Evolutionary conservation across 306 rosid genomes (phyloP).

Genomic region (Casuarina equisetifolia): DNA sequence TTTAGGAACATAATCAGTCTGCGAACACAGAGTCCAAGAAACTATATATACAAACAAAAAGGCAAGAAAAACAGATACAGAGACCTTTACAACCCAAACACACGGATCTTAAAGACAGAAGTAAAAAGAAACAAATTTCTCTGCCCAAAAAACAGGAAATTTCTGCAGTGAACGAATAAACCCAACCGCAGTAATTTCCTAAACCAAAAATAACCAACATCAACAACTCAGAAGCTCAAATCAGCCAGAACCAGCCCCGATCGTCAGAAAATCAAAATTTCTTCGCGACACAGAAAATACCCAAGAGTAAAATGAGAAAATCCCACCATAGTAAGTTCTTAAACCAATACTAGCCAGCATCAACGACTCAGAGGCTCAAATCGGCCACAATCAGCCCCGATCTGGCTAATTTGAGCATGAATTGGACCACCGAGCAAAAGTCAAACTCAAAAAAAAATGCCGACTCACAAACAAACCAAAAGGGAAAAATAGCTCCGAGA

Average conservation of each 20-base stretch:
- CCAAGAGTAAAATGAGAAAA: neutral
- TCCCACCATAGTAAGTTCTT: neutral
- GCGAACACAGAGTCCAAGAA: neutral
- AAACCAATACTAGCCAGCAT: constrained; percentile 1
- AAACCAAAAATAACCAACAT: too few species aligned
- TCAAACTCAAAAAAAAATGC: neutral
- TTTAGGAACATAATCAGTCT: neutral
- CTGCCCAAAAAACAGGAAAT: neutral
- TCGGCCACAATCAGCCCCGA: constrained; percentile 21
- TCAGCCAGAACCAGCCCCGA: too few species aligned
- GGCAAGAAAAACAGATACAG: neutral
- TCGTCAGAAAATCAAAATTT: too few species aligned
- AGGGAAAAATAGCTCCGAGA: neutral
- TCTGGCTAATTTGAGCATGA: constrained; percentile 23
- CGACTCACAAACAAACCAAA: neutral
- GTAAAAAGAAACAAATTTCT: neutral
- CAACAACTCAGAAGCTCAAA: too few species aligned
- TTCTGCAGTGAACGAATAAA: too few species aligned
- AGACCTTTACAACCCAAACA: neutral
- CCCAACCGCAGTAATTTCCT: too few species aligned
- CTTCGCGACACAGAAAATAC: too few species aligned
- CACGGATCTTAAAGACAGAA: neutral
- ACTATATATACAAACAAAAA: neutral
- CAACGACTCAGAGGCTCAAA: neutral
- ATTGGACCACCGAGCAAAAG: neutral